phyloP scores from a whole-genome alignment of 2,329 filamentous ascomycete species.

The Aphanocladium album region DNA sequence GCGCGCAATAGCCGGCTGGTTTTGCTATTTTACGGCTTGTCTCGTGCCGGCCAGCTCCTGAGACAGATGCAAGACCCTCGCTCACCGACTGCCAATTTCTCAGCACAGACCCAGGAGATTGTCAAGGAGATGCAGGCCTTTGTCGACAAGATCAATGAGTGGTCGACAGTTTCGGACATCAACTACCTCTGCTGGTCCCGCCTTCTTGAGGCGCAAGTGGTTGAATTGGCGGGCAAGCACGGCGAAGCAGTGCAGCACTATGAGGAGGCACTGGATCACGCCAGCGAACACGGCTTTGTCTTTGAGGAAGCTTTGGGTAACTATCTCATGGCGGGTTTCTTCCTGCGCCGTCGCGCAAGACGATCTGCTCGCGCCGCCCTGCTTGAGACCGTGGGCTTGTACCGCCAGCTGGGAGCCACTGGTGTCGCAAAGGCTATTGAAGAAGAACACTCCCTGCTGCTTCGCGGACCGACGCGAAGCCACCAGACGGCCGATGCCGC shows the following conservation, averaged over 20 bases:
- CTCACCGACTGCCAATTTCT: conserved; percentile 37
- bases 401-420: conserved; percentile 61
- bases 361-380: conserved; percentile 66
- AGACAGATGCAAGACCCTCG: conserved; percentile 45
- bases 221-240: conserved; percentile 55
- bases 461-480: conserved; percentile 57
- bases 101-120: conserved; percentile 40
- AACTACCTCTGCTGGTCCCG: conserved; percentile 69
- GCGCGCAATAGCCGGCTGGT: conserved; percentile 52
- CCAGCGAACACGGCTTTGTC: conserved; percentile 58
- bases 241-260: conserved; percentile 58
- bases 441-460: conserved; percentile 60
- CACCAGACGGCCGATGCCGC: conserved; percentile 56
- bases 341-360: conserved; percentile 59
- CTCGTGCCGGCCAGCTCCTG: conserved; percentile 48
- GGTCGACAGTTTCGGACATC: conserved; percentile 58
- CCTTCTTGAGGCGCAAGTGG: conserved; percentile 62
- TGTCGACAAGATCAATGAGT: conserved; percentile 58
- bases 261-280: conserved; percentile 68
- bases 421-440: conserved; percentile 66
- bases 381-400: conserved; percentile 62
- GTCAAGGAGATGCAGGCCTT: conserved; percentile 50
- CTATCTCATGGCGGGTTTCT: conserved; percentile 68
- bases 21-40: conserved; percentile 56
- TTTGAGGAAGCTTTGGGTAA: conserved; percentile 71